Evolutionary conservation across 768 basidiomycete genomes (phyloP).

Genomic region (Sarcomyxa edulis): DNA sequence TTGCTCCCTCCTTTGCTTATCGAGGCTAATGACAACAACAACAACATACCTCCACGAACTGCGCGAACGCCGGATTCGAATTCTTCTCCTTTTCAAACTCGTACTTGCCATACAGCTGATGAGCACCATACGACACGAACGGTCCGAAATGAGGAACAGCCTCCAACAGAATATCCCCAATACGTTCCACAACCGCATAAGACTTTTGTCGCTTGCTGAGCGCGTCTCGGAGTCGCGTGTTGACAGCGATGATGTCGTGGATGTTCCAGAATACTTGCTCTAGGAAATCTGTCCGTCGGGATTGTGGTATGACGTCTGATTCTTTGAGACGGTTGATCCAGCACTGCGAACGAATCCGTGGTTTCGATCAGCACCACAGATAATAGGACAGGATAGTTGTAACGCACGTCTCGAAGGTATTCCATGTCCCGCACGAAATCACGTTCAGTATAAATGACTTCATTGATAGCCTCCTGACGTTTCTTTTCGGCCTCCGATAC

Average conservation of each 20-base stretch:
- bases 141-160: slow-evolving; percentile 84
- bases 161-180: slow-evolving; percentile 90
- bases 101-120: slow-evolving; percentile 97
- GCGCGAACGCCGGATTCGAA: slow-evolving; percentile 85
- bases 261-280: slow-evolving; percentile 98
- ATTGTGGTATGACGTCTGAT: slow-evolving; percentile 66
- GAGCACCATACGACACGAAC: slow-evolving; percentile 93
- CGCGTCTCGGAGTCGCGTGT: slow-evolving; percentile 86
- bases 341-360: slow-evolving; percentile 37
- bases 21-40: slow-evolving; percentile 1
- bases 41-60: slow-evolving; percentile 84
- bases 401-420: slow-evolving; percentile 82
- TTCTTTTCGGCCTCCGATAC: slow-evolving; percentile 93
- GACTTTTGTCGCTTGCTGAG: slow-evolving; percentile 94
- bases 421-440: slow-evolving; percentile 99
- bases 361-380: too few species aligned
- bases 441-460: slow-evolving; percentile 90
- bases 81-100: slow-evolving; percentile 99
- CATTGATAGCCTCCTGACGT: slow-evolving; percentile 97
- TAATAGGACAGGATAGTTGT: too few species aligned
- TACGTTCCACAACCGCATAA: slow-evolving; percentile 86
- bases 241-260: slow-evolving; percentile 88
- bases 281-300: slow-evolving; percentile 78
- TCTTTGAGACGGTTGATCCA: slow-evolving; percentile 89
- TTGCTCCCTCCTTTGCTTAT: background rate